These are phyloP conservation scores for Choiromyces venosus DNA, from an alignment of 495 filamentous ascomycete genomes.

Conservation along the genomic window DNA sequence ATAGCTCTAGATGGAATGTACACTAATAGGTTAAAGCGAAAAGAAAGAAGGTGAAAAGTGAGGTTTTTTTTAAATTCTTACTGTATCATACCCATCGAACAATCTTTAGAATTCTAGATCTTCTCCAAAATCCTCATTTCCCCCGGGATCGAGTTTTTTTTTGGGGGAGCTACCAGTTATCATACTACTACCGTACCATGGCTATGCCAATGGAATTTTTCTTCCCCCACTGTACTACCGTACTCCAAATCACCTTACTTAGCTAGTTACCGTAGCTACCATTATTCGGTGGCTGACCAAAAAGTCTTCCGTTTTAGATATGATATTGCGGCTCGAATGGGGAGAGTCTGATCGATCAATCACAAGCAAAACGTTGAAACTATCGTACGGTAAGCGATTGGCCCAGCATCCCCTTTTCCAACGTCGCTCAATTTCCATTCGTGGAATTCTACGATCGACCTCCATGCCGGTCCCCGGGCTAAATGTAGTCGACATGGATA, in stretches of 20 bases:
- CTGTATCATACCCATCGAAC: conserved; percentile 1
- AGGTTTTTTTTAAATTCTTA: not conserved
- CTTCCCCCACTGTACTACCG: too few relatives aligned
- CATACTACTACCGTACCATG: not conserved
- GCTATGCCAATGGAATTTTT: not conserved
- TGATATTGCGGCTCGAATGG: not conserved
- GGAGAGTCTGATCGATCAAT: not conserved
- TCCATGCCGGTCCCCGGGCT: not conserved
- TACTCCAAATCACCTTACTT: not conserved
- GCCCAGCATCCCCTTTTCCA: not conserved
- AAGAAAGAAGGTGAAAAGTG: not conserved
- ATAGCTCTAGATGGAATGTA: not conserved
- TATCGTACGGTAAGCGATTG: not conserved
- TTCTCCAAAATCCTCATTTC: not conserved
- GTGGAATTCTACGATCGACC: not conserved
- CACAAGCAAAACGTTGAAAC: not conserved
- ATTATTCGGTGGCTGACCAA: too few relatives aligned
- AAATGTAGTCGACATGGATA: conserved; percentile 1
- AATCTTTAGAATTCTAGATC: not conserved
- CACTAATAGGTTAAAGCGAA: not conserved
- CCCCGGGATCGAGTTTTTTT: not conserved
- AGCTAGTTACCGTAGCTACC: not conserved
- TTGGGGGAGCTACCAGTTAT: not conserved
- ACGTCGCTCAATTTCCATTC: not conserved
- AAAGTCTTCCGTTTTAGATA: not conserved